phyloP scores from a whole-genome alignment of 305 asterid genomes.

The Fraxinus sp. region DNA sequence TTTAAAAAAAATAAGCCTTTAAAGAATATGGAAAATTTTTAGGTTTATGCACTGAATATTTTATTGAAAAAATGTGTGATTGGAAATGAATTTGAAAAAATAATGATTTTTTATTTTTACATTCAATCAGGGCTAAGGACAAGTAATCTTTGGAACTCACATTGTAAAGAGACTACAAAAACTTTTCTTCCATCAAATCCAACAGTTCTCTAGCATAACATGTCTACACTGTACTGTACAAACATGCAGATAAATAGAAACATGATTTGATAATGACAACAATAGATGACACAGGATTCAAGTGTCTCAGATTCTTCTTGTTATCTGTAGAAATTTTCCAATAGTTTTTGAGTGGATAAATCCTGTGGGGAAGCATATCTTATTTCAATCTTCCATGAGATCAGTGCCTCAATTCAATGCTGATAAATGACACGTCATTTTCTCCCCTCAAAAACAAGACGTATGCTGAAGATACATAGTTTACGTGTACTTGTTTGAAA shows the following conservation, averaged over 20 bases:
- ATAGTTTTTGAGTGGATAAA: not conserved
- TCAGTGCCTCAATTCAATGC: not conserved
- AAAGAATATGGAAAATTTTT: too few species aligned
- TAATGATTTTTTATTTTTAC: too few species aligned
- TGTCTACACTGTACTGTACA: constrained; percentile 5
- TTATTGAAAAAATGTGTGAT: too few species aligned
- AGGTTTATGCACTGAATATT: too few species aligned
- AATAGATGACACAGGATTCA: constrained; percentile 33
- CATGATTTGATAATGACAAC: constrained; percentile 27
- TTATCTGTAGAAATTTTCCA: not conserved
- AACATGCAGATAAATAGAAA: constrained; percentile 5
- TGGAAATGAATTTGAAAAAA: too few species aligned
- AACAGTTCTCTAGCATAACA: not conserved
- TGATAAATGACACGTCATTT: not conserved
- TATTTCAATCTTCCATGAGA: not conserved
- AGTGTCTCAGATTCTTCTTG: constrained; percentile 29
- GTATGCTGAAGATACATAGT: not conserved
- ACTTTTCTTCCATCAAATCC: not conserved
- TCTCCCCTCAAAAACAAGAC: not conserved
- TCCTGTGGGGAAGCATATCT: not conserved
- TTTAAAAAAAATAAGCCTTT: too few species aligned
- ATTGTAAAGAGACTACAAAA: not conserved
- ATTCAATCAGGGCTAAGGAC: too few species aligned
- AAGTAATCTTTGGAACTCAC: not conserved
- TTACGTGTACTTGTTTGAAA: not conserved